These are phyloP conservation scores for Colletotrichum siamense DNA, from an alignment of 2,329 filamentous ascomycete genomes.

Conservation along the genomic window DNA sequence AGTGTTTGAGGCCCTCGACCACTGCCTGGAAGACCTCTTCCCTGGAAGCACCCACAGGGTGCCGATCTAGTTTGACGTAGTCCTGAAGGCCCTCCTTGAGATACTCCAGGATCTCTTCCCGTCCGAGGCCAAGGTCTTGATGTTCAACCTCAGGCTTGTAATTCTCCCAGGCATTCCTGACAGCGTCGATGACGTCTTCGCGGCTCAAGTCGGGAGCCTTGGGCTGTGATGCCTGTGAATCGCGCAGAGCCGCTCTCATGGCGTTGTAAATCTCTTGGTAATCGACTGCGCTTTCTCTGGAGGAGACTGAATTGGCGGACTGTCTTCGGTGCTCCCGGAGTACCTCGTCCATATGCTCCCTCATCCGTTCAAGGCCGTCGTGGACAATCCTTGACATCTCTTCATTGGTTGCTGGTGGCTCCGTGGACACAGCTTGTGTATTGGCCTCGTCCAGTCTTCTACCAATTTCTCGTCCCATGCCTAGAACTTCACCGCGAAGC, in stretches of 20 bases:
- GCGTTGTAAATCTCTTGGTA: conserved; percentile 87
- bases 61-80: conserved; percentile 64
- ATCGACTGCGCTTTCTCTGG: conserved; percentile 68
- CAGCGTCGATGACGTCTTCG: conserved; percentile 85
- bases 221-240: conserved; percentile 57
- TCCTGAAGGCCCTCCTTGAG: conserved; percentile 85
- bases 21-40: conserved; percentile 88
- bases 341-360: conserved; percentile 81
- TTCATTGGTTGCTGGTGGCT: conserved; percentile 60
- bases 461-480: conserved; percentile 91
- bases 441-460: conserved; percentile 79
- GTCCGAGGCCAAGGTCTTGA: conserved; percentile 87
- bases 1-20: conserved; percentile 84
- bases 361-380: conserved; percentile 81
- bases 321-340: conserved; percentile 77
- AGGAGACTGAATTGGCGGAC: conserved; percentile 67
- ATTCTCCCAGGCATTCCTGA: conserved; percentile 90
- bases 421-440: conserved; percentile 24
- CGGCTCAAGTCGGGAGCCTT: conserved; percentile 64
- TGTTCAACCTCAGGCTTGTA: conserved; percentile 94
- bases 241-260: conserved; percentile 76
- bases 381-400: conserved; percentile 82
- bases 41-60: conserved; percentile 68
- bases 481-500: conserved; percentile 87
- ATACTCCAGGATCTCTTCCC: conserved; percentile 87